phyloP scores from a whole-genome alignment of 352 stramenopile species.

The Phytophthora citricola region DNA sequence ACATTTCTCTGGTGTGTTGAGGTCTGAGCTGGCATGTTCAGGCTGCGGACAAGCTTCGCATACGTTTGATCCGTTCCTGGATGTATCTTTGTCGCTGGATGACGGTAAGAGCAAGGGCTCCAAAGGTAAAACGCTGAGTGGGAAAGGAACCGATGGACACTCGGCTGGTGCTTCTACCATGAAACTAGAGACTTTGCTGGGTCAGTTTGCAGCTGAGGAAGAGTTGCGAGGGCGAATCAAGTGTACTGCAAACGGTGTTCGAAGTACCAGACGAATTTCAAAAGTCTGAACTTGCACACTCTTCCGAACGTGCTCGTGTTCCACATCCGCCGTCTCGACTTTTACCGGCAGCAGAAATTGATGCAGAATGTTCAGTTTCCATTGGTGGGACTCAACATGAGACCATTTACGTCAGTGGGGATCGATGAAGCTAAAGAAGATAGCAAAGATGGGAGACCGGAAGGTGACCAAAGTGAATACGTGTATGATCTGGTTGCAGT shows the following conservation, averaged over 20 bases:
- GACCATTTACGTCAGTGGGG: slow-evolving; percentile 35
- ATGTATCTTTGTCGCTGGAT: slow-evolving; percentile 73
- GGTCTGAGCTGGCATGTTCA: slow-evolving; percentile 64
- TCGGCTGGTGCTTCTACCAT: background rate
- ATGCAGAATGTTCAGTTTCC: slow-evolving; percentile 61
- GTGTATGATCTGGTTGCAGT: slow-evolving; percentile 75
- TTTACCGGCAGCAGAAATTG: slow-evolving; percentile 68
- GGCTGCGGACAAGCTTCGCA: slow-evolving; percentile 58
- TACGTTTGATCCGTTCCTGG: slow-evolving; percentile 77
- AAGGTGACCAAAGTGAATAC: slow-evolving; percentile 30
- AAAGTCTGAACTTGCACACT: slow-evolving; percentile 66
- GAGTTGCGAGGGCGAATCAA: slow-evolving; percentile 65
- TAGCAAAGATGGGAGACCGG: slow-evolving; percentile 16
- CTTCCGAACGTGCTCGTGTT: slow-evolving; percentile 78
- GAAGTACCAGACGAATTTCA: slow-evolving; percentile 65
- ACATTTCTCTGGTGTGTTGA: slow-evolving; percentile 71
- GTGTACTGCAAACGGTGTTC: slow-evolving; percentile 67
- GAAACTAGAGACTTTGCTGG: slow-evolving; percentile 49
- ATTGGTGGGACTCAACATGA: slow-evolving; percentile 49
- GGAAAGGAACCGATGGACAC: background rate
- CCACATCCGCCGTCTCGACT: slow-evolving; percentile 81
- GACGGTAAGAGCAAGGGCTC: slow-evolving; percentile 5
- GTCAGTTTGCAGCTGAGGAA: slow-evolving; percentile 61
- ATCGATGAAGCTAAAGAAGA: slow-evolving; percentile 24
- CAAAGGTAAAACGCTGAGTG: slow-evolving; percentile 4